Conservation (phyloP, 2,329 filamentous ascomycete genomes). For the Pseudogymnoascus sp. region DNA sequence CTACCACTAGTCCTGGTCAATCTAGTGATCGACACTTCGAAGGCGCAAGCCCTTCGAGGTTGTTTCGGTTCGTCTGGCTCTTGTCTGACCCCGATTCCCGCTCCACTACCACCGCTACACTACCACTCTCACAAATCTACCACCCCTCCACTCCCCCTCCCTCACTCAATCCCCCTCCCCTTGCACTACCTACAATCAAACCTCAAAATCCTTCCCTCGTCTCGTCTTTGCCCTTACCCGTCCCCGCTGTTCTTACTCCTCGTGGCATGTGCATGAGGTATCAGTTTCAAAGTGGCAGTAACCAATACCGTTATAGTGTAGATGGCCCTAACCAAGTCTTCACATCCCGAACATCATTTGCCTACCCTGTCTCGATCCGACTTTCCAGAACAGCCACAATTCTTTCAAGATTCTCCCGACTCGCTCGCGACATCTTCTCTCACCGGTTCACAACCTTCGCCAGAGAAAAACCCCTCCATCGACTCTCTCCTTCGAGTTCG, state of each 20-base stretch:
- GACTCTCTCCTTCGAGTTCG: conserved; percentile 1
- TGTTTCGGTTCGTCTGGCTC: background rate
- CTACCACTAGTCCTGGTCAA: background rate
- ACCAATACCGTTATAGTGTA: conserved; percentile 9
- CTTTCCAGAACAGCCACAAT: background rate
- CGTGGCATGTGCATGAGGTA: conserved; percentile 1
- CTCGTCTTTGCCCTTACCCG: background rate
- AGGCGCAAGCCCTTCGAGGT: background rate
- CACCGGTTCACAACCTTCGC: background rate
- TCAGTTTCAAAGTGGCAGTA: background rate
- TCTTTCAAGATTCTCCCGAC: background rate
- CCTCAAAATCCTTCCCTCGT: background rate
- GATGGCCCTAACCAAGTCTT: conserved; percentile 10
- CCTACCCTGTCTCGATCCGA: background rate
- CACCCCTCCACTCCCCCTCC: background rate
- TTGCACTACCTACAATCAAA: background rate
- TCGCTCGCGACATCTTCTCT: background rate
- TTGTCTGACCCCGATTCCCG: background rate
- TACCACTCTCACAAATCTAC: background rate
- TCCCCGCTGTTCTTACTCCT: background rate
- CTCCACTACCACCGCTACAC: background rate
- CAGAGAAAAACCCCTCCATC: background rate
- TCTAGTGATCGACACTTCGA: background rate
- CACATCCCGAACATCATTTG: background rate
- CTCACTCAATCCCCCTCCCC: background rate